Base-by-base conservation (phyloP, 225 moss, liverwort and hornwort species). In the Anthoceros angustus region DNA sequence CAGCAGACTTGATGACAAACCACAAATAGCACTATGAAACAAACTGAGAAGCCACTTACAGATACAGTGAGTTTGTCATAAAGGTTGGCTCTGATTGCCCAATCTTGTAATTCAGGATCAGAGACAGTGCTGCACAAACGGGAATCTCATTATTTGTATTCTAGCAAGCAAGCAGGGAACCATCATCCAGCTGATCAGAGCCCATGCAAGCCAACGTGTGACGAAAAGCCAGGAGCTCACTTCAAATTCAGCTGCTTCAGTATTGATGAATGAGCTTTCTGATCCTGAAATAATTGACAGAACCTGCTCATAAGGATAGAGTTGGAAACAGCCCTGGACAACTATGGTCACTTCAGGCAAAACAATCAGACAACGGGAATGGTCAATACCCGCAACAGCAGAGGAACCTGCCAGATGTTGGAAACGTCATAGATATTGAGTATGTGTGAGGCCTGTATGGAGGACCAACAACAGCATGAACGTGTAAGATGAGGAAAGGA, bases 331-430 rank as follows among this genome's bases (percentile, higher is more conserved):
- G 32, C 32, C 2, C 32, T 32, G 32, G 55, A 55, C 10, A 7
- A 55, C 18, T 9, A 15, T 5, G 2, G 6, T 21, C 40, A 5
- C 12, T 4, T 4, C 8, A 23, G 15, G n/a, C 10, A 24, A 39
- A 43, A 25, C 16, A 14, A 0, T 7, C 5, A 43, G 21, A 46
- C 39, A 12, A 14, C 64, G 4, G n/a, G 14, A 15, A 25, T 25
- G 63, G 42, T 42, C 43, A 71, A 70, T 86, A 94, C 93, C 81
- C 78, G 70, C 41, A 94, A 85, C 70, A 95, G 72, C 11, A 87
- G 84, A 25, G 90, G 90, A 69, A 95, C 75, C 41, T 95, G 94
- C 90, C 94, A 95, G 43, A 88, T 95, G 79, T 95, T 95, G 64
- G 94, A 83, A 42, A 94, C 94, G 67, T 94, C 90, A 62, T 75